phyloP scores from a whole-genome alignment of 2,329 filamentous ascomycete species.

The Fusarium circinatum region DNA sequence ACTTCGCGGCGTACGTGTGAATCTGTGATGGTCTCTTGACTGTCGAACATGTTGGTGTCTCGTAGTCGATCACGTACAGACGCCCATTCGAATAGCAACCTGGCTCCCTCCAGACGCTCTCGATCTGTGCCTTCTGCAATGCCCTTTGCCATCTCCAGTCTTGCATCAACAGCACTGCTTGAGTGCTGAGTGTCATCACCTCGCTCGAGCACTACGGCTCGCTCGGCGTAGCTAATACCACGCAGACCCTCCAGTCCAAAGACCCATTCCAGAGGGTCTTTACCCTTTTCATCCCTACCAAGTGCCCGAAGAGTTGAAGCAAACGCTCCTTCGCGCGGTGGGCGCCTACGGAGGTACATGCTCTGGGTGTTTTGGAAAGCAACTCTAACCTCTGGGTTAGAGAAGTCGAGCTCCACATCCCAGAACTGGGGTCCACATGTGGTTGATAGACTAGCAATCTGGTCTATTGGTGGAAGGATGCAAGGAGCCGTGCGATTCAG shows the following conservation, averaged over 20 bases:
- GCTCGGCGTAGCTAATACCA: slow-evolving; percentile 72
- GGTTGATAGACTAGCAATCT: slow-evolving; percentile 68
- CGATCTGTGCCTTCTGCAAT: slow-evolving; percentile 55
- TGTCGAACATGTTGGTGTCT: slow-evolving; percentile 44
- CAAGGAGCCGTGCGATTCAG: slow-evolving; percentile 65
- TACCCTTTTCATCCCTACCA: slow-evolving; percentile 55
- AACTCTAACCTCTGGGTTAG: slow-evolving; percentile 68
- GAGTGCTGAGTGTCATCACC: slow-evolving; percentile 60
- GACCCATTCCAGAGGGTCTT: slow-evolving; percentile 75
- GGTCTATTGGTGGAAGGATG: slow-evolving; percentile 71
- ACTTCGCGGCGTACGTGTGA: slow-evolving; percentile 27
- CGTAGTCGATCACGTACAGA: slow-evolving; percentile 55
- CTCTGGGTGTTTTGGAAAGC: slow-evolving; percentile 76
- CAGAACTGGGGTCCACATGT: slow-evolving; percentile 76
- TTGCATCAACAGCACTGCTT: slow-evolving; percentile 72
- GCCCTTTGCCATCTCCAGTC: slow-evolving; percentile 70
- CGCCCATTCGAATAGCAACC: slow-evolving; percentile 67
- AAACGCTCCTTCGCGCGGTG: slow-evolving; percentile 75
- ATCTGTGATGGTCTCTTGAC: slow-evolving; percentile 49
- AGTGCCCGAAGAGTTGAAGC: slow-evolving; percentile 78
- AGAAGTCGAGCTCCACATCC: slow-evolving; percentile 83
- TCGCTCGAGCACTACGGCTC: slow-evolving; percentile 67
- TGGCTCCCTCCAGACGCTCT: slow-evolving; percentile 59
- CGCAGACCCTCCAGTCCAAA: slow-evolving; percentile 70
- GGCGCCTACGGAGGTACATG: slow-evolving; percentile 77